Conservation (phyloP, 768 basidiomycete genomes). For the Rhizopogon rudus region DNA sequence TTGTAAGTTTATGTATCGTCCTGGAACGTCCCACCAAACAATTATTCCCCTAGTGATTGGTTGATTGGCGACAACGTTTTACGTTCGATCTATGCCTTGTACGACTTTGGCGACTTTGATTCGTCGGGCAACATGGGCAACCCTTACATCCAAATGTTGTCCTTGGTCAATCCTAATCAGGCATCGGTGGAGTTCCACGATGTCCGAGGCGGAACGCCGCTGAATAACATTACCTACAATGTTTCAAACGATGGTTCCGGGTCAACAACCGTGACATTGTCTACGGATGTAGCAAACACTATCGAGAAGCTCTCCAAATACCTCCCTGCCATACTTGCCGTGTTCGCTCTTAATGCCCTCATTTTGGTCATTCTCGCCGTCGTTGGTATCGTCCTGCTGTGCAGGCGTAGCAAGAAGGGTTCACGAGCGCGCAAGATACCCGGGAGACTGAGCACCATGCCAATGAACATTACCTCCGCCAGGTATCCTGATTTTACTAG, state of each 20-base stretch:
- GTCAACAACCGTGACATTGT: conserved; percentile 46
- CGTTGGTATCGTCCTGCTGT: conserved; percentile 49
- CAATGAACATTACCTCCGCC: conserved; percentile 34
- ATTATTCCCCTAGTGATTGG: conserved; percentile 56
- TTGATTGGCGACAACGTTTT: conserved; percentile 80
- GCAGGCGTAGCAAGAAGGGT: conserved; percentile 40
- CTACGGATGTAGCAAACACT: conserved; percentile 51
- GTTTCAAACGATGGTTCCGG: conserved; percentile 39
- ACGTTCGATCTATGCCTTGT: conserved; percentile 77
- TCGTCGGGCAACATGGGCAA: conserved; percentile 58
- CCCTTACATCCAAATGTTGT: conserved; percentile 73
- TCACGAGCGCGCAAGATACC: conserved; percentile 29
- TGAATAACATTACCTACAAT: conserved; percentile 65
- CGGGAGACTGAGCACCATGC: conserved; percentile 54
- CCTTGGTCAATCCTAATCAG: conserved; percentile 61
- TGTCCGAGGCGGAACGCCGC: conserved; percentile 58
- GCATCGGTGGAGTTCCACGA: conserved; percentile 71
- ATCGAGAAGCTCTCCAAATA: conserved; percentile 59
- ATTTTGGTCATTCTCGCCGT: conserved; percentile 54
- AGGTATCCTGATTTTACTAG: conserved; percentile 28
- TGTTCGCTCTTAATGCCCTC: conserved; percentile 75
- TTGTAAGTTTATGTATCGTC: conserved; percentile 44
- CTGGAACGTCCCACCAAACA: background rate
- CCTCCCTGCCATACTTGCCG: conserved; percentile 69
- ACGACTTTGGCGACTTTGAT: conserved; percentile 81